Evolutionary conservation across 2,329 filamentous ascomycete species (phyloP), one percentile per base, ranked within the genome.

Genomic region (Cladosporium sp.): DNA sequence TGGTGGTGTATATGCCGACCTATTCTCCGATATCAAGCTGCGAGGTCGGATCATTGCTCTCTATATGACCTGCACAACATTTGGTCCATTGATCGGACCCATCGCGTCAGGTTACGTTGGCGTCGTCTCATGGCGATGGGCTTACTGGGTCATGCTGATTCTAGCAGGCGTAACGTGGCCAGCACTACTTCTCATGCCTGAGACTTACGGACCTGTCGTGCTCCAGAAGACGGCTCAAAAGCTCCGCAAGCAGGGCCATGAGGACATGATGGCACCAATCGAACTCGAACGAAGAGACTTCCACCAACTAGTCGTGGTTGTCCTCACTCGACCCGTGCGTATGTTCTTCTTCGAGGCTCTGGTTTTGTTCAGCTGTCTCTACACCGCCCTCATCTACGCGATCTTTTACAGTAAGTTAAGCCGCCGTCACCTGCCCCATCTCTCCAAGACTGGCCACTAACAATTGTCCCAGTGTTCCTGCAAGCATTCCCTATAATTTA

Each of bases 261-360:
- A 77, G 81, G 13, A 21, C 66, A 83, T 88, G 58, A 78, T 87
- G 59, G 85, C 90, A 1, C 85, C 86, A 0, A 82, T 86, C 60
- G 89, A 92, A 72, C 76, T 91, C 25, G 87, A 91, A 70, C 79
- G 82, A 61, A 82, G 84, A 34, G 82, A 83, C 54, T 36, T 63
- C 18, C 78, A 87, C 46, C 81, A 79, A 48, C 82, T 91, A 62
- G 75, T 88, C 18, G 87, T 84, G 1, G 85, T 90, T n/a, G 89
- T 92, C 0, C 79, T 93, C 36, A 89, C 88, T 1, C 80, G 91
- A 0, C 91, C 91, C 0, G 76, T 93, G 6, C 83, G 88, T 26
- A 93, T 94, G 91, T 80, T 92, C 23, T 73, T 78, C 60, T 88
- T 84, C 49, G 91, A 95, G 73, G 88, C 89, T 58, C 89, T 94